Conservation (phyloP, 2,329 filamentous ascomycete genomes). For the Shiraia bambusicola region DNA sequence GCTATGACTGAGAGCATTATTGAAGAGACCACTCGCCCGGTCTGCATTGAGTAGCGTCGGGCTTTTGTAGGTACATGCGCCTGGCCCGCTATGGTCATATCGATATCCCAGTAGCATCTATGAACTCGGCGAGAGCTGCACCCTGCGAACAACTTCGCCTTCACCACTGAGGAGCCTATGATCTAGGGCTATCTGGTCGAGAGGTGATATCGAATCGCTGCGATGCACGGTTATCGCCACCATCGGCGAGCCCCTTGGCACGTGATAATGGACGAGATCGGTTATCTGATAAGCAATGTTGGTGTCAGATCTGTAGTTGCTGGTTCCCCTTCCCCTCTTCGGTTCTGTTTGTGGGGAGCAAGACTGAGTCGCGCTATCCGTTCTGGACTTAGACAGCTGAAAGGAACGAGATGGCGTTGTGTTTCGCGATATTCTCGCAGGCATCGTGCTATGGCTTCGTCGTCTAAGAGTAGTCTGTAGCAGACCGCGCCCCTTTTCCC, state of each 20-base stretch:
- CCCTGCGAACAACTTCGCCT: conserved; percentile 4
- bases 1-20: conserved; percentile 8
- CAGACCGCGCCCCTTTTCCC: conserved; percentile 4
- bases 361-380: not conserved
- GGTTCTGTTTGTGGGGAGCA: conserved; percentile 7
- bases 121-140: conserved; percentile 5
- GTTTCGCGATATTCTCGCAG: not conserved
- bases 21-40: not conserved
- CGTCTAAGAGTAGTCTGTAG: conserved; percentile 7
- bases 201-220: conserved; percentile 7
- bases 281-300: conserved; percentile 9
- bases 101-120: conserved; percentile 11
- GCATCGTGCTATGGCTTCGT: conserved; percentile 5
- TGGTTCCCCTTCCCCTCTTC: conserved; percentile 1
- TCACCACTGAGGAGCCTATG: conserved; percentile 7
- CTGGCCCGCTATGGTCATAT: conserved; percentile 10
- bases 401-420: not conserved
- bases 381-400: not conserved
- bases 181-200: conserved; percentile 6
- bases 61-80: no score
- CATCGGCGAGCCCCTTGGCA: conserved; percentile 9
- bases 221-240: conserved; percentile 11
- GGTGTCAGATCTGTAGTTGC: conserved; percentile 3
- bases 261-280: conserved; percentile 8
- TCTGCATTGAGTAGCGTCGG: no score